phyloP scores from a whole-genome alignment of 495 filamentous ascomycete genomes.

The Trichoderma asperelloides region DNA sequence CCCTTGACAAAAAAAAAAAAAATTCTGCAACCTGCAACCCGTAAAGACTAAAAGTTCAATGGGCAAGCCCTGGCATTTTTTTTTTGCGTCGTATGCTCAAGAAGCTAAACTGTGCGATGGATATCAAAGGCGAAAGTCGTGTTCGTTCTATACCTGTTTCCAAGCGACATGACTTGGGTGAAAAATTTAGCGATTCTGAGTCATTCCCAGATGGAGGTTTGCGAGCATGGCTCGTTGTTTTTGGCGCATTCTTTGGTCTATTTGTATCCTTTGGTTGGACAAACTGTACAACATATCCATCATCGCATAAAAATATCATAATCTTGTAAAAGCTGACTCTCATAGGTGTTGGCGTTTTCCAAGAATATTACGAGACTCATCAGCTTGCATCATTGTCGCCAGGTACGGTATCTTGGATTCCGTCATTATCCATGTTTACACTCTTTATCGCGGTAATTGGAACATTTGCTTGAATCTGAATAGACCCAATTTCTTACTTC shows the following conservation, averaged over 20 bases:
- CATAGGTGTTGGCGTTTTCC: constrained; percentile 40
- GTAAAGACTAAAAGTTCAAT: too few species aligned
- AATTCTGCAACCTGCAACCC: background rate
- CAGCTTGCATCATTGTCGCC: constrained; percentile 39
- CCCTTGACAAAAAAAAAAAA: background rate
- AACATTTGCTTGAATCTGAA: constrained; percentile 22
- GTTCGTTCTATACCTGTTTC: background rate
- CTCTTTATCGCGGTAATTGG: constrained; percentile 36
- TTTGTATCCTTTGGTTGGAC: constrained; percentile 59
- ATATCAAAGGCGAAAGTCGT: background rate
- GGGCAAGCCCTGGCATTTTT: too few species aligned
- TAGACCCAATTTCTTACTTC: background rate
- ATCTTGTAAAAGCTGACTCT: background rate
- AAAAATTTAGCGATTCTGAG: background rate
- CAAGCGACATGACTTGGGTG: background rate
- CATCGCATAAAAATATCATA: too few species aligned
- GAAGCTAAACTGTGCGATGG: background rate
- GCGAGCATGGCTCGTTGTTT: constrained; percentile 55
- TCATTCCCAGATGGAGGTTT: constrained; percentile 56
- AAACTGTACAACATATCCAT: constrained; percentile 38
- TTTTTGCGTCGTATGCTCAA: background rate
- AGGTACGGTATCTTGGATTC: constrained; percentile 53
- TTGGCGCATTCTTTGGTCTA: constrained; percentile 54
- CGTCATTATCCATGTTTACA: constrained; percentile 31
- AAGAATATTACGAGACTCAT: constrained; percentile 43